These are phyloP conservation scores for Parastagonospora avenae DNA, from an alignment of 2,329 filamentous ascomycete species.

Conservation along the genomic window DNA sequence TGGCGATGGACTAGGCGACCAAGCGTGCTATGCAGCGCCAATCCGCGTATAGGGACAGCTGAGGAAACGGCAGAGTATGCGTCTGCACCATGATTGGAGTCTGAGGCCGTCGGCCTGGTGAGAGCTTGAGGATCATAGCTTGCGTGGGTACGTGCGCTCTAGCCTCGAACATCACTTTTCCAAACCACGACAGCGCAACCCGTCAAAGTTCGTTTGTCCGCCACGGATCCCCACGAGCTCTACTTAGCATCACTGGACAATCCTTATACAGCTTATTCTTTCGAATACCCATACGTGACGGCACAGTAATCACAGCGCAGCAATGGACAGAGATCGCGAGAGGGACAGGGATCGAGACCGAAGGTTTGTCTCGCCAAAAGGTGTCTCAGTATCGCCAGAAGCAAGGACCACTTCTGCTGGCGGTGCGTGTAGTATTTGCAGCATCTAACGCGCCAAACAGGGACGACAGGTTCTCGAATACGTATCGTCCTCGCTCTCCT, in stretches of 20 bases:
- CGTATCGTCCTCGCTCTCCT: slow-evolving; percentile 44
- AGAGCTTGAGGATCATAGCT: slow-evolving; percentile 1
- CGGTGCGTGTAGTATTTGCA: neutral
- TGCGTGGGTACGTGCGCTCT: slow-evolving; percentile 15
- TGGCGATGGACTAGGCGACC: too few relatives aligned
- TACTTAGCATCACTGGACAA: neutral
- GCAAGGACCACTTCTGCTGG: slow-evolving; percentile 1
- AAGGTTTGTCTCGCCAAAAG: slow-evolving; percentile 46
- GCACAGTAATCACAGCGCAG: slow-evolving; percentile 4
- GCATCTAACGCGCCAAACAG: slow-evolving; percentile 24
- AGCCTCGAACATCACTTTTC: slow-evolving; percentile 37
- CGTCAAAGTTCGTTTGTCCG: slow-evolving; percentile 5
- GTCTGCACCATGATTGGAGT: too few relatives aligned
- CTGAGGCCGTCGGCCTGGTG: neutral
- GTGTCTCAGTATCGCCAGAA: slow-evolving; percentile 10
- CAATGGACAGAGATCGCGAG: slow-evolving; percentile 48
- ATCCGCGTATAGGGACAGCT: too few relatives aligned
- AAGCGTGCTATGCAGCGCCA: too few relatives aligned
- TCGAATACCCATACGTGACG: neutral
- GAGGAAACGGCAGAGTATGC: too few relatives aligned
- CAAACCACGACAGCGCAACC: slow-evolving; percentile 12
- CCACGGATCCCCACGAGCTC: slow-evolving; percentile 1
- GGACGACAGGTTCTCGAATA: slow-evolving; percentile 46
- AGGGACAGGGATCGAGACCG: slow-evolving; percentile 50
- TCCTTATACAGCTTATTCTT: slow-evolving; percentile 3